These are phyloP conservation scores for Stagonosporopsis chrysanthemi DNA, from an alignment of 2,329 filamentous ascomycete genomes.

Conservation along the genomic window DNA sequence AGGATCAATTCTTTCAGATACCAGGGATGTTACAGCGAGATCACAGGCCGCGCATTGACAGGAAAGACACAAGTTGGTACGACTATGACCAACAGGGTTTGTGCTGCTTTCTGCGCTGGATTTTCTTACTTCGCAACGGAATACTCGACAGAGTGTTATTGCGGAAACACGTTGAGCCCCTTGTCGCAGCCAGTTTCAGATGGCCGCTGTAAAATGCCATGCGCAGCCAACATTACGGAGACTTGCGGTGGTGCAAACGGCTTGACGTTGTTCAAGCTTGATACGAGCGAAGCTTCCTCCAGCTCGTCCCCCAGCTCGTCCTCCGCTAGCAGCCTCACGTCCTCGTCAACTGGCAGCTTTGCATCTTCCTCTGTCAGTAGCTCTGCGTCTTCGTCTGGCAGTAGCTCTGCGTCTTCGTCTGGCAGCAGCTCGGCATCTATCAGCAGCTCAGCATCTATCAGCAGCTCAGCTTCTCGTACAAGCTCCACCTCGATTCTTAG, in stretches of 20 bases:
- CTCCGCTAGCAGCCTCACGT: not conserved
- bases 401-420: not conserved
- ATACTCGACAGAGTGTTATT: constrained; percentile 23
- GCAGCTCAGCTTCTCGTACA: not conserved
- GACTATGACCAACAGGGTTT: constrained; percentile 9
- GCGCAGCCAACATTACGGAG: constrained; percentile 18
- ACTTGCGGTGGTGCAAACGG: constrained; percentile 25
- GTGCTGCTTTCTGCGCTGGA: constrained; percentile 4
- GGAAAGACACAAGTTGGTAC: not conserved
- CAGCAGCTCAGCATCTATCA: too few species aligned
- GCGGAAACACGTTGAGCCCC: constrained; percentile 17
- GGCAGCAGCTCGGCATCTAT: too few species aligned
- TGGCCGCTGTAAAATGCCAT: constrained; percentile 40
- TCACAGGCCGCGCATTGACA: constrained; percentile 5
- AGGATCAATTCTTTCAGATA: constrained; percentile 1
- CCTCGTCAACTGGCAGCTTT: too few species aligned
- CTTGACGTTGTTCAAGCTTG: constrained; percentile 19
- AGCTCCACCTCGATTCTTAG: not conserved
- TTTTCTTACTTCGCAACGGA: constrained; percentile 9
- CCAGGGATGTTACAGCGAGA: constrained; percentile 8
- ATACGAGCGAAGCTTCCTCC: not conserved
- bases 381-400: too few species aligned
- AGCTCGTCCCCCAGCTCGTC: not conserved
- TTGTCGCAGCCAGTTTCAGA: constrained; percentile 24
- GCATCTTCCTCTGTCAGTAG: too few species aligned